Evolutionary conservation across 2,329 filamentous ascomycete genomes (phyloP).

Genomic region (Diplodia seriata): DNA sequence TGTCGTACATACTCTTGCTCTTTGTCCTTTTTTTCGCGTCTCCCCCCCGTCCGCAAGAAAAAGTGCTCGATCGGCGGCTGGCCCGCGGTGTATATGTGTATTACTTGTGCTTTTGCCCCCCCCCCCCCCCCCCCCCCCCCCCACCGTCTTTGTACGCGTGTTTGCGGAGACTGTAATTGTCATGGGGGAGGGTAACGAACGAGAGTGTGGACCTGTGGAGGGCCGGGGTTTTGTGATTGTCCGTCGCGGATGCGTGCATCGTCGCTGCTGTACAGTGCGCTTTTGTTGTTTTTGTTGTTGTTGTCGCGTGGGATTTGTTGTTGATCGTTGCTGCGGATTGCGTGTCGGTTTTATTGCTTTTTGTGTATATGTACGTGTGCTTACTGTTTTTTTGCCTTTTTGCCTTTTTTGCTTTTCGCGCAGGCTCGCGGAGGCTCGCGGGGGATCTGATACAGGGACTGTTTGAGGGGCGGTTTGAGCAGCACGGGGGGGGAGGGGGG

Average conservation of each 20-base stretch:
- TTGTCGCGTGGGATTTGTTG: not conserved
- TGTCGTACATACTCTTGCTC: not conserved
- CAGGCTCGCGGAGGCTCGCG: no score
- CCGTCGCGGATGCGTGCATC: no score
- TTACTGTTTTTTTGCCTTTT: not conserved
- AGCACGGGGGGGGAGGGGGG: not conserved
- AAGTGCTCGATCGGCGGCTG: not conserved
- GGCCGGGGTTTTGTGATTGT: no score
- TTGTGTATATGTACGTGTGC: no score
- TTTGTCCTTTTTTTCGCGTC: not conserved
- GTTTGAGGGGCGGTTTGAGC: not conserved
- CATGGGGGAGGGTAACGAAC: not conserved
- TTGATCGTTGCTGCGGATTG: no score
- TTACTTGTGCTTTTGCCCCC: not conserved
- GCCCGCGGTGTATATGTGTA: not conserved
- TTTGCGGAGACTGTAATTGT: not conserved
- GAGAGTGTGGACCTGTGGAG: no score
- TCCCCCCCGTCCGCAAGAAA: not conserved
- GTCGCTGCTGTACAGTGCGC: not conserved
- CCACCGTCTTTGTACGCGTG: not conserved
- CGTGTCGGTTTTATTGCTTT: no score
- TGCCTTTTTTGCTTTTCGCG: not conserved
- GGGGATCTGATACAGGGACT: not conserved
- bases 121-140: no score
- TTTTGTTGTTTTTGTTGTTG: not conserved